phyloP scores from a whole-genome alignment of 441 rosid genomes.

The Adansonia grandidieri region DNA sequence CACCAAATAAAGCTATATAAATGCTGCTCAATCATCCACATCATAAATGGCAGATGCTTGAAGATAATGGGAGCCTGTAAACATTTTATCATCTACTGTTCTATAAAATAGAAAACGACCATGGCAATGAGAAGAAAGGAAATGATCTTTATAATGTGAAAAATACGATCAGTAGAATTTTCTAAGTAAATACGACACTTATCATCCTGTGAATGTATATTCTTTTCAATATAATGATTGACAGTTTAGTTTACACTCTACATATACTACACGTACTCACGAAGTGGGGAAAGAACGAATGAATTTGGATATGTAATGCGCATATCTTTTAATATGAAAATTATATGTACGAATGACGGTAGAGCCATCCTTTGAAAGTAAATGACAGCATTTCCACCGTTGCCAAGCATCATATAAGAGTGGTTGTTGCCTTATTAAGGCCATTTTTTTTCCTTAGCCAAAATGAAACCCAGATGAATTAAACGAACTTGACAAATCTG shows the following conservation, averaged over 20 bases:
- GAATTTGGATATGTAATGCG: slow-evolving; percentile 39
- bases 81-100: not conserved
- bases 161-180: not conserved
- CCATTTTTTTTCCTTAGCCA: slow-evolving; percentile 45
- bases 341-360: slow-evolving; percentile 25
- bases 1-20: not conserved
- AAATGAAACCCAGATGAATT: slow-evolving; percentile 80
- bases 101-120: not conserved
- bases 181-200: not conserved
- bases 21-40: not conserved
- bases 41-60: not conserved
- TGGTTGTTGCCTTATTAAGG: slow-evolving; percentile 22
- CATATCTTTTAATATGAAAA: slow-evolving; percentile 22
- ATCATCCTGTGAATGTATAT: slow-evolving; percentile 15
- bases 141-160: not conserved
- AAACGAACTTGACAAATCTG: slow-evolving; percentile 66
- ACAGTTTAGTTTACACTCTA: slow-evolving; percentile 44
- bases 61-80: not conserved
- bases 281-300: slow-evolving; percentile 38
- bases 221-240: slow-evolving; percentile 23
- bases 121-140: not conserved
- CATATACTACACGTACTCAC: slow-evolving; percentile 36
- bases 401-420: slow-evolving; percentile 18
- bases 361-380: slow-evolving; percentile 26
- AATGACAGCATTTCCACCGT: slow-evolving; percentile 21